Base-by-base conservation (phyloP, 2,329 filamentous ascomycete genomes). In the Venturia pyrina region DNA sequence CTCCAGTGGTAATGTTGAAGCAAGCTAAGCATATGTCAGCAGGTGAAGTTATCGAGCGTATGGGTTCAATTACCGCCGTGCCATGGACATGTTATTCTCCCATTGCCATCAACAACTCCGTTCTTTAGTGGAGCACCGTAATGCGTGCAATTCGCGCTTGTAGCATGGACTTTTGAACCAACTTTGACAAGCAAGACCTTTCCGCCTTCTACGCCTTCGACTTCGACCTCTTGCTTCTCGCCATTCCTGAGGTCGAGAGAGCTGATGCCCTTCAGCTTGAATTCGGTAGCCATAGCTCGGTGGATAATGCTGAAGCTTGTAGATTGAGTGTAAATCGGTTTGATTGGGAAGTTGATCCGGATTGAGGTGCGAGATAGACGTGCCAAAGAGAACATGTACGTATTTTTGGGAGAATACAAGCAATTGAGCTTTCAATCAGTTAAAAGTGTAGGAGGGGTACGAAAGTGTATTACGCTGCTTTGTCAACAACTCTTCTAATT, bases 71-170 rank as follows among this genome's bases (percentile, higher is more conserved):
- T 75, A 95, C 91, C 91, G 80, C 93, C 93, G 75, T 98, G 93
- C 95, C 95, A 98, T 3, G 93, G 92, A 75, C 95, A 99, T 7
- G 91, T 96, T 68, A 99, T 78, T 63, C 91, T 84, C 5, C 95
- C 95, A 70, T 89, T 87, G 2, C 86, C 85, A 8, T 90, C 90
- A 69, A 99, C 78, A 8, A 98, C 87, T 65, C 95, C 95, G 70
- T 93, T 91, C 64, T 87, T 86, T 69, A 99, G 79, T 17, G 95
- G 95, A 50, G 93, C 95, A 43, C 95, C 93, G 75, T 96, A 98
- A 78, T 98, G 93, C 17, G 85, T 87, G 74, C 95, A 99, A 70
- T 89, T 95, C 48, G 91, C 81, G 44, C 90, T 92, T 44, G 96
- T 77, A 40, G 93, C 95, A 74, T 93, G 88, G 19, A 93, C 80